phyloP scores from a whole-genome alignment of 2,329 filamentous ascomycete species.

The Dactylellina sp. region DNA sequence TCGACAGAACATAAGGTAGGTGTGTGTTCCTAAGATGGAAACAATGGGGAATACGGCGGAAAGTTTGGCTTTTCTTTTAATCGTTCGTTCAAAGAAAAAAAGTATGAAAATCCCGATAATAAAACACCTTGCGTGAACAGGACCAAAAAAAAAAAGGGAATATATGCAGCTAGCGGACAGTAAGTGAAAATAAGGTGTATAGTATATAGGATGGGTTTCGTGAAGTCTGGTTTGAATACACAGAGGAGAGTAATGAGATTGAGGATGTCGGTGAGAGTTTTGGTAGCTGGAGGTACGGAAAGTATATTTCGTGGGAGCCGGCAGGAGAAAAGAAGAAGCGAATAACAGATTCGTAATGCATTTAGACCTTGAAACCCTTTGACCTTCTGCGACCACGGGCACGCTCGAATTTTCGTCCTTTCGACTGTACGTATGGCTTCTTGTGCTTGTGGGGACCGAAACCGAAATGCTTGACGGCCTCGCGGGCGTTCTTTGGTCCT shows the following conservation, averaged over 20 bases:
- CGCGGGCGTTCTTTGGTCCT: slow-evolving; percentile 96
- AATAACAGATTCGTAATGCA: slow-evolving; percentile 31
- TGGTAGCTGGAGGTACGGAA: slow-evolving; percentile 15
- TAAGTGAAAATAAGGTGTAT: slow-evolving; percentile 35
- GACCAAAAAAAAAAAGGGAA: slow-evolving; percentile 45
- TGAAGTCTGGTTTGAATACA: slow-evolving; percentile 50
- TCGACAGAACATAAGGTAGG: slow-evolving; percentile 31
- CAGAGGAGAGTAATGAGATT: slow-evolving; percentile 25
- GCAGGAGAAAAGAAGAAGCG: slow-evolving; percentile 10
- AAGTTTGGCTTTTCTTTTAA: slow-evolving; percentile 21
- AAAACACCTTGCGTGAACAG: slow-evolving; percentile 58
- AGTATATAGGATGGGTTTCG: slow-evolving; percentile 43
- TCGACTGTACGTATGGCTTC: slow-evolving; percentile 86
- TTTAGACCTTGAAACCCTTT: slow-evolving; percentile 87
- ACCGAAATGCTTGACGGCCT: slow-evolving; percentile 99
- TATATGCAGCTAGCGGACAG: slow-evolving; percentile 52
- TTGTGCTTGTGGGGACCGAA: slow-evolving; percentile 98
- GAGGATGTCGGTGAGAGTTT: slow-evolving; percentile 22
- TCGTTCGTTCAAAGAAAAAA: slow-evolving; percentile 44
- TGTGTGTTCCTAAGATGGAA: slow-evolving; percentile 24
- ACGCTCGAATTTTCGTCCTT: slow-evolving; percentile 99
- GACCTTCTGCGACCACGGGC: slow-evolving; percentile 99
- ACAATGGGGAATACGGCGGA: slow-evolving; percentile 39
- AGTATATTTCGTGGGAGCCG: neutral
- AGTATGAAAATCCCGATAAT: slow-evolving; percentile 55